phyloP scores from a whole-genome alignment of 148 eudicot genomes.

The Rhododendron griersonianum region DNA sequence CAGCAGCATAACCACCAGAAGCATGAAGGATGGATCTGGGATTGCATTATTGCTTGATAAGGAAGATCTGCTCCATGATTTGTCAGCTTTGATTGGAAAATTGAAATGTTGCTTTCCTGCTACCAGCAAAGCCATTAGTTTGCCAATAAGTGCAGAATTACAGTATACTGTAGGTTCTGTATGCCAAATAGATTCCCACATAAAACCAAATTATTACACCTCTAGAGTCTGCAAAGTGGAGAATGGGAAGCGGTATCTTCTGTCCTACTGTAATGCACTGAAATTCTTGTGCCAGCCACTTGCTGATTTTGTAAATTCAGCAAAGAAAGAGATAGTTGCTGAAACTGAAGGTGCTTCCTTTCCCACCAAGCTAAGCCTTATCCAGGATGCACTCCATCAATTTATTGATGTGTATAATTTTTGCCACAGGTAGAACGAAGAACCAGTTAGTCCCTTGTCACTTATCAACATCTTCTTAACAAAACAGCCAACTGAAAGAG shows the following conservation, averaged over 20 bases:
- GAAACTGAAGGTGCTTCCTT: conserved; percentile 31
- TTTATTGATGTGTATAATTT: conserved; percentile 37
- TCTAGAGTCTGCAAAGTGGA: conserved; percentile 11
- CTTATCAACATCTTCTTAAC: not conserved
- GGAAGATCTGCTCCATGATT: conserved; percentile 32
- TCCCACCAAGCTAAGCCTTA: conserved; percentile 24
- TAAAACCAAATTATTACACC: not conserved
- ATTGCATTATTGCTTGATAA: conserved; percentile 26
- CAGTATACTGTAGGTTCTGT: conserved; percentile 7
- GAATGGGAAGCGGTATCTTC: conserved; percentile 19
- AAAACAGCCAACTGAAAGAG: not conserved
- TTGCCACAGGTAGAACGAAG: conserved; percentile 43
- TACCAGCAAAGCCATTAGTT: conserved; percentile 9
- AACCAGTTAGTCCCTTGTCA: not conserved
- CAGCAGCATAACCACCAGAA: conserved; percentile 15
- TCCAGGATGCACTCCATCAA: conserved; percentile 46
- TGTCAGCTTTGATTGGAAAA: conserved; percentile 29
- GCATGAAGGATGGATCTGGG: conserved; percentile 17
- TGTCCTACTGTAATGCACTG: conserved; percentile 55
- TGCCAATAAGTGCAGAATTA: conserved; percentile 11
- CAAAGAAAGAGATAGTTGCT: conserved; percentile 44
- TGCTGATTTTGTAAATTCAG: conserved; percentile 56
- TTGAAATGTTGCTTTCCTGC: conserved; percentile 20
- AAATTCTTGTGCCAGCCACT: conserved; percentile 70
- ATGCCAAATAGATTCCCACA: not conserved